Evolutionary conservation across 495 filamentous ascomycete genomes (phyloP).

Genomic region (Bryoglossum gracile): DNA sequence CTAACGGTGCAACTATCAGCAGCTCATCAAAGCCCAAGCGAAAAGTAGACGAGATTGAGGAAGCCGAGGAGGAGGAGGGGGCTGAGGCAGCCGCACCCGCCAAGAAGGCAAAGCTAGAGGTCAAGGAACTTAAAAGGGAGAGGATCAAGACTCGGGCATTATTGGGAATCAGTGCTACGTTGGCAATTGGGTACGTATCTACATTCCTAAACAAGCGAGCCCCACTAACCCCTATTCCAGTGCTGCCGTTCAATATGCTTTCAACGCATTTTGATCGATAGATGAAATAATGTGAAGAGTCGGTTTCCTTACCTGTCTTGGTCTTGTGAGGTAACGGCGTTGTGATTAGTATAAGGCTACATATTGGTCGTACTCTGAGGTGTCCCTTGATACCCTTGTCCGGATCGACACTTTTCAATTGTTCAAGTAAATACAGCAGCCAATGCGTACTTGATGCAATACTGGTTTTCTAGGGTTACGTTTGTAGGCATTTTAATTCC

Average conservation of each 20-base stretch:
- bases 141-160: conserved; percentile 75
- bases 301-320: too few species aligned
- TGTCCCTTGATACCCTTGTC: conserved; percentile 15
- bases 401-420: conserved; percentile 11
- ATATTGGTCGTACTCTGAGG: conserved; percentile 5
- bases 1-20: conserved; percentile 34
- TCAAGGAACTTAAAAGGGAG: conserved; percentile 72
- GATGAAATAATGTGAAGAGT: too few species aligned
- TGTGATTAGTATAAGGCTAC: conserved; percentile 15
- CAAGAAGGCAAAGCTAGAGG: conserved; percentile 70
- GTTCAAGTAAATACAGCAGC: conserved; percentile 14
- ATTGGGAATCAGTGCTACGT: conserved; percentile 73
- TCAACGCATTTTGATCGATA: conserved; percentile 17
- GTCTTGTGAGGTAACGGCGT: too few species aligned
- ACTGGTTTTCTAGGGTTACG: not conserved
- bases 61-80: conserved; percentile 30
- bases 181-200: conserved; percentile 74
- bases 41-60: conserved; percentile 67
- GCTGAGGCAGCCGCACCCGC: conserved; percentile 45
- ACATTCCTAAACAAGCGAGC: not conserved
- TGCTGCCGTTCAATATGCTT: conserved; percentile 23
- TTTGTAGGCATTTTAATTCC: conserved; percentile 16
- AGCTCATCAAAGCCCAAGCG: conserved; percentile 59
- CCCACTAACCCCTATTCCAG: conserved; percentile 8
- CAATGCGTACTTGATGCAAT: conserved; percentile 7